Conservation (phyloP, 345 rosid species). For the Lumnitzera racemosa region DNA sequence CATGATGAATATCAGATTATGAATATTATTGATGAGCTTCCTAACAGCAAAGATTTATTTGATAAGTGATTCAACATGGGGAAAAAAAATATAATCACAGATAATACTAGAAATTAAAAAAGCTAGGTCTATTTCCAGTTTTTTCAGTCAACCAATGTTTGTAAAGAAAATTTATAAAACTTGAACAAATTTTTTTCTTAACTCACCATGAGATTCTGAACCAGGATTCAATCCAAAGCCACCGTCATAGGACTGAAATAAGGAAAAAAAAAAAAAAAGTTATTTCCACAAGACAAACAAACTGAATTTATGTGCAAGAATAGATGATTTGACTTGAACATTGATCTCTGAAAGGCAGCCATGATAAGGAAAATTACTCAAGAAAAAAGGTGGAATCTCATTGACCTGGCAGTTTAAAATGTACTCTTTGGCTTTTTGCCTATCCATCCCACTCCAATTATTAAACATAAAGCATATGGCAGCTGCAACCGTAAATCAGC, state of each 20-base stretch:
- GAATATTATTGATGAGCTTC: too few relatives aligned
- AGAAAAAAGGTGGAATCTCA: constrained; percentile 3
- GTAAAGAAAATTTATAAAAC: too few relatives aligned
- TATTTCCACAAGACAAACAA: neutral
- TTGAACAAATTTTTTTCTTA: constrained; percentile 9
- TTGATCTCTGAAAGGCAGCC: neutral
- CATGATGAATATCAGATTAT: too few relatives aligned
- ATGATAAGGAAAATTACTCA: neutral
- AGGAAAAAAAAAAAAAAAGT: neutral
- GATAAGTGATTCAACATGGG: too few relatives aligned
- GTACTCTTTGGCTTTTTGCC: constrained; percentile 65
- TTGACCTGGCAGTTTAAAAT: constrained; percentile 73
- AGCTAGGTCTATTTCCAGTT: too few relatives aligned
- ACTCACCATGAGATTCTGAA: constrained; percentile 96
- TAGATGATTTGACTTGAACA: neutral
- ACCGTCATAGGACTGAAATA: constrained; percentile 87
- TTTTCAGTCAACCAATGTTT: too few relatives aligned
- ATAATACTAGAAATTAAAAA: too few relatives aligned
- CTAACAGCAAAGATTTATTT: too few relatives aligned
- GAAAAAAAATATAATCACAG: too few relatives aligned
- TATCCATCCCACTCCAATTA: constrained; percentile 88
- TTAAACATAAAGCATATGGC: constrained; percentile 75
- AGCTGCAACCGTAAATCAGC: constrained; percentile 47
- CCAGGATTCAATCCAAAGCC: constrained; percentile 95
- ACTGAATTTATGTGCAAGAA: neutral